These are phyloP conservation scores for Apiotrichum montevideense DNA, from an alignment of 1,284 basidiomycete species.

Conservation along the genomic window DNA sequence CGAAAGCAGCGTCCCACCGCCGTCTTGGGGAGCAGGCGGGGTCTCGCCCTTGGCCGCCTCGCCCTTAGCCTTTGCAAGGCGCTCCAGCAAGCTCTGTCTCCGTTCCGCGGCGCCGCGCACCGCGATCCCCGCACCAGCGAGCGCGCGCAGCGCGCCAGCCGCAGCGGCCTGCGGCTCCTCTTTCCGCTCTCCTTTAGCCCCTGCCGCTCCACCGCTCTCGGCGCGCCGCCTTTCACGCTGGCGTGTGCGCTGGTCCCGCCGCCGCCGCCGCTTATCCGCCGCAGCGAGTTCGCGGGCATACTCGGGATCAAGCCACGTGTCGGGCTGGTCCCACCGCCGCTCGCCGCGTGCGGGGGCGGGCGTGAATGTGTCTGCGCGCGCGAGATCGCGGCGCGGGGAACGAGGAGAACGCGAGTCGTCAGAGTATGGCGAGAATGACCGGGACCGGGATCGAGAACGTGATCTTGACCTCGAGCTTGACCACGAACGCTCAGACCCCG, in stretches of 20 bases:
- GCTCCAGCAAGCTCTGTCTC: conserved; percentile 14
- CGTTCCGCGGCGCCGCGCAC: conserved; percentile 15
- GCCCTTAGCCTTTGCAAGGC: conserved; percentile 9
- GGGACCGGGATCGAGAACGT: background rate
- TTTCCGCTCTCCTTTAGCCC: background rate
- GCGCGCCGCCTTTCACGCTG: background rate
- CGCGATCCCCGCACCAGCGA: conserved; percentile 8
- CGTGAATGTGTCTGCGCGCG: conserved; percentile 25
- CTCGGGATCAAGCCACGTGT: conserved; percentile 42
- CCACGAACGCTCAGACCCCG: background rate
- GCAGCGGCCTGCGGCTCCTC: background rate
- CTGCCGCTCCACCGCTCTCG: background rate
- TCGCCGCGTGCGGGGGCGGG: conserved; percentile 19
- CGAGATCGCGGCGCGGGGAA: conserved; percentile 14
- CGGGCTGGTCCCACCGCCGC: conserved; percentile 37
- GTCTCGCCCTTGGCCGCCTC: background rate
- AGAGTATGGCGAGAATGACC: background rate
- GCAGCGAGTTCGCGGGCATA: conserved; percentile 9
- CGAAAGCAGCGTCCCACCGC: background rate
- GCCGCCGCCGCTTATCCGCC: background rate
- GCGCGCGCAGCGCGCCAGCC: conserved; percentile 1
- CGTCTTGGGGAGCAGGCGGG: too few relatives aligned
- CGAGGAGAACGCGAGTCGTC: conserved; percentile 7
- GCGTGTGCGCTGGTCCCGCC: conserved; percentile 1
- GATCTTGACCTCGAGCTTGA: background rate